These are phyloP conservation scores for Thelonectria blattea DNA, from an alignment of 2,329 filamentous ascomycete species.

Conservation along the genomic window DNA sequence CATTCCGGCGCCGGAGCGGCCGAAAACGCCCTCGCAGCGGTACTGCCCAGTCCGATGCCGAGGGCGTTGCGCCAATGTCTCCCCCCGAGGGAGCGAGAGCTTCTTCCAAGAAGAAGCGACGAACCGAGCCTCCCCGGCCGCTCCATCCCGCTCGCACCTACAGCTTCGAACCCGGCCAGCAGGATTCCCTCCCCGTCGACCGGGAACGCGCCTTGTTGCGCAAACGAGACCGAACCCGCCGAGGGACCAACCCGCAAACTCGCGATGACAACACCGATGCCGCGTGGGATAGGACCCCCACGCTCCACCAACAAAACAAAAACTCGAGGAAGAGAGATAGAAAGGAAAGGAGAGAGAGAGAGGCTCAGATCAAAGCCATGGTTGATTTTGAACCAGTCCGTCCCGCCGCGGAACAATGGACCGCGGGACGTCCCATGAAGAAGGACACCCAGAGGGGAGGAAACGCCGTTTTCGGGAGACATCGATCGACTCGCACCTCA, in stretches of 20 bases:
- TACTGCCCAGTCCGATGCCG: slow-evolving; percentile 60
- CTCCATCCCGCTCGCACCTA: slow-evolving; percentile 58
- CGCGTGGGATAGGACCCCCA: slow-evolving; percentile 48
- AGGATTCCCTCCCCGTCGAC: slow-evolving; percentile 58
- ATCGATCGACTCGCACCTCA: slow-evolving; percentile 68
- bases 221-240: slow-evolving; percentile 32
- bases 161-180: slow-evolving; percentile 67
- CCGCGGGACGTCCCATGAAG: slow-evolving; percentile 64
- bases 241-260: slow-evolving; percentile 21
- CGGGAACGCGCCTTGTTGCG: slow-evolving; percentile 27
- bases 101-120: slow-evolving; percentile 49
- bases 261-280: slow-evolving; percentile 20
- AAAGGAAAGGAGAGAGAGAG: slow-evolving; percentile 77
- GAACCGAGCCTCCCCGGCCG: slow-evolving; percentile 54
- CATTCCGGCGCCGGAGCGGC: slow-evolving; percentile 76
- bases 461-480: slow-evolving; percentile 54
- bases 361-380: slow-evolving; percentile 90
- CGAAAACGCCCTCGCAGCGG: slow-evolving; percentile 63
- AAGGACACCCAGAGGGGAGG: slow-evolving; percentile 71
- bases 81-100: slow-evolving; percentile 43
- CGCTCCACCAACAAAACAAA: slow-evolving; percentile 66
- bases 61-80: slow-evolving; percentile 48
- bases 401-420: slow-evolving; percentile 63
- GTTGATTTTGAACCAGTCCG: slow-evolving; percentile 71
- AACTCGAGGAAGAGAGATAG: slow-evolving; percentile 73